Evolutionary conservation across 2,329 filamentous ascomycete genomes (phyloP), one percentile per base, ranked within the genome.

Genomic region (Pseudogymnoascus sp.): DNA sequence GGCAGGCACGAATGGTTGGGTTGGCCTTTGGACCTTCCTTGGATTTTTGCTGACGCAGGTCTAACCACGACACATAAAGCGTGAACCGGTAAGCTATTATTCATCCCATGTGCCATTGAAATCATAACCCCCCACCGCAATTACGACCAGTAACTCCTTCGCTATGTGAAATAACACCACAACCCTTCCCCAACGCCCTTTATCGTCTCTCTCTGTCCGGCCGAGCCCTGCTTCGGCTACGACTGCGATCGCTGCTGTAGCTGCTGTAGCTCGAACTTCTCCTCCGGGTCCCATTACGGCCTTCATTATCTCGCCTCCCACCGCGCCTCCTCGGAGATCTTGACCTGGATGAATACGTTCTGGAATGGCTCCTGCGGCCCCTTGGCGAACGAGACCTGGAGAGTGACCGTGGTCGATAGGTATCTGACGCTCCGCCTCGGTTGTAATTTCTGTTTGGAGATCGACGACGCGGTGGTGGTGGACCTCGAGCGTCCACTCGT

Each of bases 181-280:
- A 59, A 3, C 20, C 18, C 54, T 57, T 30, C 43, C n/a, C 14
- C n/a, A 50, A 22, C 47, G 37, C 28, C 41, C 35, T 58, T 63
- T 60, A 71, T 57, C 67, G 66, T 63, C 70, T 68, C 33, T 43
- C 66, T 66, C 47, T 54, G 28, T 47, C 69, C 65, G 28, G 65
- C 63, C 63, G 66, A 63, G 57, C 65, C 39, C 64, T 63, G 43
- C 70, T 69, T 59, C 75, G 69, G 39, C 70, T 69, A 35, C 70
- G 64, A 62, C 72, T 73, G 43, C 72, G 69, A 68, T 79, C 77
- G 67, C 81, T 83, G 68, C 79, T 81, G 67, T 85, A 85, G 65
- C 83, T 85, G 67, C 79, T 83, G 67, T 86, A 86, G 67, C 84
- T 87, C 3, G 81, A 81, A 67, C 83, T 85, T 65, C 84, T 77